Base-by-base conservation (phyloP, 1,284 basidiomycete genomes). In the Athelia sp. region DNA sequence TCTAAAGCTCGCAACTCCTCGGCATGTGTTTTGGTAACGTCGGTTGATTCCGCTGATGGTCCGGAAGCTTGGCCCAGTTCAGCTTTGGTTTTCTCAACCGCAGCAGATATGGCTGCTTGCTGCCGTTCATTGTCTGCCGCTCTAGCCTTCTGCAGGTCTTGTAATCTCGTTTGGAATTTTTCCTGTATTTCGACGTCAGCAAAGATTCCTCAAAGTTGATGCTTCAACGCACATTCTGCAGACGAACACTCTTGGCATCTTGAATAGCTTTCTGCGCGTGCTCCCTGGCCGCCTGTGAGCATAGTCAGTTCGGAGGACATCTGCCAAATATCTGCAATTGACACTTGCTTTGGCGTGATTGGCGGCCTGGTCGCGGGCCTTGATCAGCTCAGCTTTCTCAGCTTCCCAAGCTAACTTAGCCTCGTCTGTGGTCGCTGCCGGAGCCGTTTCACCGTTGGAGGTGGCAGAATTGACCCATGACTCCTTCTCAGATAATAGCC, bases 1-100 rank as follows among this genome's bases (percentile, higher is more conserved):
- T 83, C 76, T 24, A 86, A 64, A 0, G 70, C 68, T 31, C 71
- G 69, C 38, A 89, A 61, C 57, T 87, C 84, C 46, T 78, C 78
- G 1, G 74, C 73, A 56, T 87, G 85, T 46, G 73, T 72, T 55
- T 73, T 76, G 23, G 59, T 52, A 32, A 74, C 45, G 26, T 76
- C 76, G 21, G 75, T 75, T 4, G 67, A 61, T 4, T 58, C 50
- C 1, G 53, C 47, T 1, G 62, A 24, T 31, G 61, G 54, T 10
- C 59, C 48, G 15, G 57, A 50, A 26, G 53, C 43, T 50, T 72
- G 68, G 13, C 6, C 26, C 32, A 73, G 34, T 54, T 81, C 80
- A 44, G 55, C 65, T 54, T 76, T 78, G 8, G 75, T 65, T 53
- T 81, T 79, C 45, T 78, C 76, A 3, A 82, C 69, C 3, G 82